Conservation (phyloP, 306 rosid species). For the Echinosophora koreensis region DNA sequence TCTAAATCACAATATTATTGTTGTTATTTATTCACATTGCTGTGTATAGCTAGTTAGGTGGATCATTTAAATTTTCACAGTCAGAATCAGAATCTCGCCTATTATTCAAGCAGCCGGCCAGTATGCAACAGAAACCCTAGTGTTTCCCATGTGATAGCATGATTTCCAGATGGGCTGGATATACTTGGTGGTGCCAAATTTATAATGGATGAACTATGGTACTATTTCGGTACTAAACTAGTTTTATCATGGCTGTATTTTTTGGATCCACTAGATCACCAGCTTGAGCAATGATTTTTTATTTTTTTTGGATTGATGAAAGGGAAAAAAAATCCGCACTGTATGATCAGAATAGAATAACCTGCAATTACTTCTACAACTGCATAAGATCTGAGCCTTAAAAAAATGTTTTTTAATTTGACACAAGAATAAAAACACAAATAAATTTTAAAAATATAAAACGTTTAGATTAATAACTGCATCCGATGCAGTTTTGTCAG, state of each 20-base stretch:
- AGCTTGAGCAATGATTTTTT: slow-evolving; percentile 31
- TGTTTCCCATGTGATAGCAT: slow-evolving; percentile 43
- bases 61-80: slow-evolving; percentile 16
- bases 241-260: slow-evolving; percentile 31
- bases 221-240: background rate
- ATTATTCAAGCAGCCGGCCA: background rate
- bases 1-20: slow-evolving; percentile 15
- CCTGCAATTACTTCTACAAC: background rate
- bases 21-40: background rate
- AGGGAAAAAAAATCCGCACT: slow-evolving; percentile 31
- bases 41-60: background rate
- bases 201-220: background rate
- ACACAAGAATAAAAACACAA: no score
- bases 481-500: background rate
- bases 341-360: background rate
- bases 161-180: slow-evolving; percentile 42
- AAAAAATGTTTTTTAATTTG: background rate
- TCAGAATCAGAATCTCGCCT: slow-evolving; percentile 44
- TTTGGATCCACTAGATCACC: background rate
- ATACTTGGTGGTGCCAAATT: background rate
- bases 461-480: background rate
- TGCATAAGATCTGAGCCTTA: background rate
- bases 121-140: background rate
- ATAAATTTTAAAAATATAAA: no score
- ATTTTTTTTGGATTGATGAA: background rate